A percentile compares a stretch with the other conserved stretches of the same genome.
Evolutionary conservation across 192 early-diverging fungal species (phyloP).

Genomic region (Spizellomyces sp.): DNA sequence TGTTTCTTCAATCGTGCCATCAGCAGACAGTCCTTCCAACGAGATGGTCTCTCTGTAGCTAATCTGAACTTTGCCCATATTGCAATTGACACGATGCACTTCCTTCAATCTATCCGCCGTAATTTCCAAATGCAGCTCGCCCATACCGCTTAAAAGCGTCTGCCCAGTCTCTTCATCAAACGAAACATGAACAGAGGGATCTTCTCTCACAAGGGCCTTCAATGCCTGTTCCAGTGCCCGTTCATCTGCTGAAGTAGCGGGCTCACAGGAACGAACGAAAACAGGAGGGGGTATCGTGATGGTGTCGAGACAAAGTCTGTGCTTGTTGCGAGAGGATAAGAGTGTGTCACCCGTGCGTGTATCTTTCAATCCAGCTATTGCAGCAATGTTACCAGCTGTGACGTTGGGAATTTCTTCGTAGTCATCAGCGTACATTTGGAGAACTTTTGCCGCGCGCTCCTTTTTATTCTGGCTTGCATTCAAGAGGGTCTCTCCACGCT

Average conservation of each 20-base stretch:
- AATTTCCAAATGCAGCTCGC: constrained; percentile 92
- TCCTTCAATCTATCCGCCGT: constrained; percentile 81
- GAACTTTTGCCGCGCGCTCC: constrained; percentile 79
- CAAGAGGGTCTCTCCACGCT: constrained; percentile 65
- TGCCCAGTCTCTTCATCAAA: constrained; percentile 87
- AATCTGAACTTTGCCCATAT: constrained; percentile 85
- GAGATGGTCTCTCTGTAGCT: constrained; percentile 78
- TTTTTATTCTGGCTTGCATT: constrained; percentile 59
- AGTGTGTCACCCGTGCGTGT: constrained; percentile 89
- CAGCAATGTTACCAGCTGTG: constrained; percentile 81
- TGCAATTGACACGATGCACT: constrained; percentile 74
- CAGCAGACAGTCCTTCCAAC: constrained; percentile 27
- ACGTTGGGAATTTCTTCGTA: constrained; percentile 79
- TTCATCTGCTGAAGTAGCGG: constrained; percentile 67
- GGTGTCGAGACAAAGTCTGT: constrained; percentile 56
- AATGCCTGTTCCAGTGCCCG: constrained; percentile 73
- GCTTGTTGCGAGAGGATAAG: constrained; percentile 41
- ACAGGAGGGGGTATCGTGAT: constrained; percentile 86
- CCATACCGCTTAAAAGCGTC: constrained; percentile 87
- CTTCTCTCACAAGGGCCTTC: constrained; percentile 75
- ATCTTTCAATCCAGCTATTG: constrained; percentile 78
- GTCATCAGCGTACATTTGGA: constrained; percentile 92
- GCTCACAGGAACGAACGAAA: constrained; percentile 69
- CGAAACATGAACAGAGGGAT: constrained; percentile 78
- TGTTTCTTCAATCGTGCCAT: constrained; percentile 26